phyloP scores from a whole-genome alignment of 352 stramenopile species.

The Globisporangium takayamanum region DNA sequence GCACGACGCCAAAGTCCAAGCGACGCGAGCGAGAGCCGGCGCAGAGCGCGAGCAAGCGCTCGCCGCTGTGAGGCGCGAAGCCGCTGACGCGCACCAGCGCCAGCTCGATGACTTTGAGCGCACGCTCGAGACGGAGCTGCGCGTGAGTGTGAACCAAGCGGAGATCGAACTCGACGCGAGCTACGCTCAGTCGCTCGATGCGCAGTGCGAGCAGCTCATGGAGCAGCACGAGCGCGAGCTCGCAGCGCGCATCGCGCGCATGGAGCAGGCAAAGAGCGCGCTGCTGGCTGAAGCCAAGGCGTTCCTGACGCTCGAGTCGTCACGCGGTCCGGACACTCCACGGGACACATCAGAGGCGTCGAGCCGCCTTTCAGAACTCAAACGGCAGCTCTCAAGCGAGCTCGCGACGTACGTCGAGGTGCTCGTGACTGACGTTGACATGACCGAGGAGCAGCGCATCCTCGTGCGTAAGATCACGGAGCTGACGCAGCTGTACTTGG shows the following conservation, averaged over 20 bases:
- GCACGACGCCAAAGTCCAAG: slow-evolving; percentile 22
- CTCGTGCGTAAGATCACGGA: slow-evolving; percentile 55
- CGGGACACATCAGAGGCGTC: slow-evolving; percentile 3
- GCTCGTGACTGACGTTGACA: slow-evolving; percentile 49
- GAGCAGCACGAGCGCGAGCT: slow-evolving; percentile 30
- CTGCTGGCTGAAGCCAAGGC: slow-evolving; percentile 40
- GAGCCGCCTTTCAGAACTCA: slow-evolving; percentile 29
- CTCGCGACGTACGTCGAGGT: slow-evolving; percentile 38
- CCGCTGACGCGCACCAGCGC: slow-evolving; percentile 25
- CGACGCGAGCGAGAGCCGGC: slow-evolving; percentile 21
- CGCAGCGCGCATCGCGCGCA: slow-evolving; percentile 29
- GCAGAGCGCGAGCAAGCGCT: slow-evolving; percentile 18
- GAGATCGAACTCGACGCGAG: slow-evolving; percentile 34
- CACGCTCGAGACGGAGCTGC: slow-evolving; percentile 39
- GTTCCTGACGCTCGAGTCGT: slow-evolving; percentile 23
- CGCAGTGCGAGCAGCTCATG: slow-evolving; percentile 20
- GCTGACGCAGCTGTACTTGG: slow-evolving; percentile 48
- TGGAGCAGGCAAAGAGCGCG: slow-evolving; percentile 37
- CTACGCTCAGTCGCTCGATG: slow-evolving; percentile 32
- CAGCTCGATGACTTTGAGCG: slow-evolving; percentile 30
- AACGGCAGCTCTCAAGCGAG: slow-evolving; percentile 39
- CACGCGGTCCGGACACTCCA: neutral
- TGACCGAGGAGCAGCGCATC: slow-evolving; percentile 46
- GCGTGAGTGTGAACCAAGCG: slow-evolving; percentile 26
- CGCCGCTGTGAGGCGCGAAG: slow-evolving; percentile 15